Percentiles rank a stretch among this genome's conserved stretches.
These are phyloP conservation scores for Paraurostyla sp. DNA, from an alignment of 73 alveolate species.

Conservation along the genomic window DNA sequence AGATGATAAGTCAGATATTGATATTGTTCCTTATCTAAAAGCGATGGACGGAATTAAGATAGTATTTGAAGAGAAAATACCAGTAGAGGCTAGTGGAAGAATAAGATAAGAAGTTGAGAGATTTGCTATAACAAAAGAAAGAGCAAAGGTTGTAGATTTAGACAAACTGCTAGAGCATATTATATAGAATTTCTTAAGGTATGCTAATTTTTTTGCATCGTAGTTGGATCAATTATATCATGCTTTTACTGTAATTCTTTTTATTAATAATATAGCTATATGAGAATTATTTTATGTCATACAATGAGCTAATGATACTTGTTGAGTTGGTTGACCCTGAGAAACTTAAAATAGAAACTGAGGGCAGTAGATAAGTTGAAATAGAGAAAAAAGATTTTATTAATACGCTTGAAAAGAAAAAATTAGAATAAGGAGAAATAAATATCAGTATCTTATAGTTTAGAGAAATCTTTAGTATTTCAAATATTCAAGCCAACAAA, in stretches of 20 bases:
- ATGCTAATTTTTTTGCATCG: not conserved
- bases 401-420: conserved; percentile 14
- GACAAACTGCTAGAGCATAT: conserved; percentile 62
- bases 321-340: conserved; percentile 49
- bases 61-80: conserved; percentile 52
- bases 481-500: not conserved
- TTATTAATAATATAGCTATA: conserved; percentile 27
- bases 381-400: conserved; percentile 50
- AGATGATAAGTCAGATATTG: conserved; percentile 41
- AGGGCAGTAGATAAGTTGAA: conserved; percentile 12
- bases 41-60: conserved; percentile 30
- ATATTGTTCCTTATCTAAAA: not conserved
- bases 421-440: conserved; percentile 56
- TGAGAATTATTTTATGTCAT: conserved; percentile 59
- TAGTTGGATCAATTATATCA: conserved; percentile 39
- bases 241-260: conserved; percentile 43
- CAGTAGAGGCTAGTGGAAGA: conserved; percentile 25
- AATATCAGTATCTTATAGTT: conserved; percentile 37
- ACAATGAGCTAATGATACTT: conserved; percentile 45
- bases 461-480: not conserved
- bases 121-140: conserved; percentile 52
- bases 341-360: conserved; percentile 35
- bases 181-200: conserved; percentile 54
- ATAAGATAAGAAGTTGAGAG: conserved; percentile 55
- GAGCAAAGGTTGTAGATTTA: conserved; percentile 58